Conservation (phyloP, 768 basidiomycete species). For the Lactarius quietus region DNA sequence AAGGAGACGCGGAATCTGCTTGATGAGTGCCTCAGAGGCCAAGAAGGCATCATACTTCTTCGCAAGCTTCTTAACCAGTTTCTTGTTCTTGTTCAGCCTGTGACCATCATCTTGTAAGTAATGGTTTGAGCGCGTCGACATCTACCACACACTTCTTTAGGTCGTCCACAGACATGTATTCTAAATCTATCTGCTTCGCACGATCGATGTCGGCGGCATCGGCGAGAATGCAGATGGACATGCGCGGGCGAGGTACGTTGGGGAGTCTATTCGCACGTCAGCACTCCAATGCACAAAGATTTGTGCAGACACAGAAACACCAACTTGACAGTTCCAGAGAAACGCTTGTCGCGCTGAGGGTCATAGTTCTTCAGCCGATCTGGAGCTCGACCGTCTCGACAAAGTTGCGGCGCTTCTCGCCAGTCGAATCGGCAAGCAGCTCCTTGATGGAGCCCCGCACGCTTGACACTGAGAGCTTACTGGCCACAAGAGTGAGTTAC, state of each 20-base stretch:
- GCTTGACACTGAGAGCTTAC: slow-evolving; percentile 98
- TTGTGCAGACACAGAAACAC: slow-evolving; percentile 27
- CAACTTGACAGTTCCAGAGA: slow-evolving; percentile 97
- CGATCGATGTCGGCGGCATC: slow-evolving; percentile 99
- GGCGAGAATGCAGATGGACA: slow-evolving; percentile 99
- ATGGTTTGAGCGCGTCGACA: background rate
- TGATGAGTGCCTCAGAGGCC: slow-evolving; percentile 95
- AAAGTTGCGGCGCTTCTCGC: slow-evolving; percentile 91
- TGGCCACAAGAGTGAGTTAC: slow-evolving; percentile 26
- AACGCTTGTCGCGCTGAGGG: slow-evolving; percentile 99
- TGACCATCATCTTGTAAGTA: background rate
- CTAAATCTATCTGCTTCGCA: slow-evolving; percentile 95
- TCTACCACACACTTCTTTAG: slow-evolving; percentile 82
- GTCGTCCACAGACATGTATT: slow-evolving; percentile 99
- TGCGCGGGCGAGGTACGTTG: slow-evolving; percentile 95
- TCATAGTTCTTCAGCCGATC: slow-evolving; percentile 99
- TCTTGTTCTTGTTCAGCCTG: slow-evolving; percentile 99
- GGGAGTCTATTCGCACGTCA: slow-evolving; percentile 60
- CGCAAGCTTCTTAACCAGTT: slow-evolving; percentile 99
- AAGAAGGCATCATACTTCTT: slow-evolving; percentile 99
- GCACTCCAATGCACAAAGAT: background rate
- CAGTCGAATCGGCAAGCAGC: slow-evolving; percentile 75
- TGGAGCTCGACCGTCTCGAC: slow-evolving; percentile 96
- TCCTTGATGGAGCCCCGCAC: slow-evolving; percentile 98
- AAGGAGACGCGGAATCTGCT: slow-evolving; percentile 99